Evolutionary conservation across 768 basidiomycete genomes (phyloP).

Genomic region (Lactifluus piperatus): DNA sequence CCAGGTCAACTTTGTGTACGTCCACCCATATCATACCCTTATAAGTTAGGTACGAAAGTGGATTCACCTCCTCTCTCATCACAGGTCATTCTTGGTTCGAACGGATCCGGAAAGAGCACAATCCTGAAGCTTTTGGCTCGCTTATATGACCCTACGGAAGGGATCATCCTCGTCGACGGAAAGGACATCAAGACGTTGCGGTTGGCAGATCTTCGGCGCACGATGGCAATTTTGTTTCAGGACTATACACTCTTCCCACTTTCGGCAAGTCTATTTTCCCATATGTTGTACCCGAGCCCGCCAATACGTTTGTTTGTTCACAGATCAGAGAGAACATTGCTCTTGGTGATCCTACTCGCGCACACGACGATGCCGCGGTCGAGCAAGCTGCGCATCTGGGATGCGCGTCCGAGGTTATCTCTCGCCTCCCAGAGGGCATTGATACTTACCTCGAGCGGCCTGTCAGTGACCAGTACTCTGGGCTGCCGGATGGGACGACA

Average conservation of each 20-base stretch:
- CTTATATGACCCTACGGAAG: slow-evolving; percentile 61
- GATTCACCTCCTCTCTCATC: neutral
- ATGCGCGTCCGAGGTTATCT: slow-evolving; percentile 57
- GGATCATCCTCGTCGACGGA: slow-evolving; percentile 59
- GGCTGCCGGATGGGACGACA: too few relatives aligned
- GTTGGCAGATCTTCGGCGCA: slow-evolving; percentile 52
- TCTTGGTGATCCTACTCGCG: too few relatives aligned
- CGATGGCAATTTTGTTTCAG: slow-evolving; percentile 70
- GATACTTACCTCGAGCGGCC: slow-evolving; percentile 64
- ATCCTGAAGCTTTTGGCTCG: slow-evolving; percentile 66
- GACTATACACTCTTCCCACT: slow-evolving; percentile 76
- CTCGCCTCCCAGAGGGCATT: slow-evolving; percentile 55
- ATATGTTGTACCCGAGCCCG: neutral
- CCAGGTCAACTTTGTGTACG: slow-evolving; percentile 69
- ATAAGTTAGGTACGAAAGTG: neutral
- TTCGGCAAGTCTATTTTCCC: slow-evolving; percentile 38
- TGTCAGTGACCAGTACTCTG: slow-evolving; percentile 58
- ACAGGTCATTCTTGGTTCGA: slow-evolving; percentile 69
- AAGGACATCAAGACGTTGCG: slow-evolving; percentile 51
- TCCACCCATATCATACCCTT: neutral
- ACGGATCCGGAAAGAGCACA: slow-evolving; percentile 75
- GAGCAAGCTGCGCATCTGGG: slow-evolving; percentile 59
- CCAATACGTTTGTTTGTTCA: neutral
- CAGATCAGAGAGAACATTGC: too few relatives aligned
- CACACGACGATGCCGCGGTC: slow-evolving; percentile 52